Evolutionary conservation across 345 rosid species (phyloP).

Genomic region (Dipteronia sinensis): DNA sequence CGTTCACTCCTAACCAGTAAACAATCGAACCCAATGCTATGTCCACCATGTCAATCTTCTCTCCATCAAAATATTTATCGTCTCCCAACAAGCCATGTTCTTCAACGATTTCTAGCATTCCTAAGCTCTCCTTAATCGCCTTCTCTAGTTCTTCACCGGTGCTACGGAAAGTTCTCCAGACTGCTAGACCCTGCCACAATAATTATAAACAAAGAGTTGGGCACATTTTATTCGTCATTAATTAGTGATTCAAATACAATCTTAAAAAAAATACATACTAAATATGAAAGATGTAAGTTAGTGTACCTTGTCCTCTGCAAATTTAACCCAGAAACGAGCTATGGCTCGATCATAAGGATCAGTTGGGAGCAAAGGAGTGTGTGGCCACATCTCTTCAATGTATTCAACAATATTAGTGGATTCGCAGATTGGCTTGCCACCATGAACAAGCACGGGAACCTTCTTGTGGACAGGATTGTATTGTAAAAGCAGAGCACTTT

Average conservation of each 20-base stretch:
- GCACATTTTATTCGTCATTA: background rate
- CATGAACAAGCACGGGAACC: conserved; percentile 38
- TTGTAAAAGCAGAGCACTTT: conserved; percentile 27
- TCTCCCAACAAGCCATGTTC: conserved; percentile 5
- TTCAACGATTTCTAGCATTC: conserved; percentile 8
- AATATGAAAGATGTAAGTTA: background rate
- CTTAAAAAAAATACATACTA: background rate
- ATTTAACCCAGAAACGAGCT: conserved; percentile 18
- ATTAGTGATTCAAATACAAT: background rate
- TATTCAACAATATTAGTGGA: conserved; percentile 19
- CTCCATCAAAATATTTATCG: conserved; percentile 13
- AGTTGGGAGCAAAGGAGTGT: conserved; percentile 23
- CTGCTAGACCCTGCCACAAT: background rate
- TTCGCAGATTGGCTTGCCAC: conserved; percentile 20
- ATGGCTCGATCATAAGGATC: conserved; percentile 14
- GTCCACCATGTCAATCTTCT: conserved; percentile 8
- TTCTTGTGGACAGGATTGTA: conserved; percentile 37
- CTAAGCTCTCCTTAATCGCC: background rate
- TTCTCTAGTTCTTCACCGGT: background rate
- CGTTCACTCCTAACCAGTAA: background rate
- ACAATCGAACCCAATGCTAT: background rate
- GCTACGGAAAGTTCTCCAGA: background rate
- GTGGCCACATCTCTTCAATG: conserved; percentile 22
- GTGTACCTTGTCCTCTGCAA: conserved; percentile 5
- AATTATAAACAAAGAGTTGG: background rate